A percentile compares a stretch with the other conserved stretches of the same genome.
phyloP scores from a whole-genome alignment of 2,329 filamentous ascomycete species.

The Ophiostoma sp. region DNA sequence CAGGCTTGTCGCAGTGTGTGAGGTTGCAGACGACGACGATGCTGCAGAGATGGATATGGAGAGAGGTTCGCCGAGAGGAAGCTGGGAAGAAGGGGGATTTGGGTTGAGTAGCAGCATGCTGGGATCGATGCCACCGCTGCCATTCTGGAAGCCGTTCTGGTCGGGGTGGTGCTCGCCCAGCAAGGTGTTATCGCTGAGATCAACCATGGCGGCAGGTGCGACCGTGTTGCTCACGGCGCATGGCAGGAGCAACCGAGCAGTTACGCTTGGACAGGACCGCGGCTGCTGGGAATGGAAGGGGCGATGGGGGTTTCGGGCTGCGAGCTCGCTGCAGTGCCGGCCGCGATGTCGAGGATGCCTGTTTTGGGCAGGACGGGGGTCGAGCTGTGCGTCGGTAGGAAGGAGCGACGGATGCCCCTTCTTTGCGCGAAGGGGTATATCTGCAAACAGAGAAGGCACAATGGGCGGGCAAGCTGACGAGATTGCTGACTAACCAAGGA shows the following conservation, averaged over 20 bases:
- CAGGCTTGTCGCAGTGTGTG: constrained; percentile 14
- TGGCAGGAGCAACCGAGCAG: constrained; percentile 27
- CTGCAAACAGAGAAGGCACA: background rate
- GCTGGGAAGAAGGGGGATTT: constrained; percentile 21
- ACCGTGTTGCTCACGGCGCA: constrained; percentile 27
- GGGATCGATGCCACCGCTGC: constrained; percentile 26
- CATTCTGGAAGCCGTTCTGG: constrained; percentile 27
- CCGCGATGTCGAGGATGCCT: background rate
- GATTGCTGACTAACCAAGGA: constrained; percentile 4
- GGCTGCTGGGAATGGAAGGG: constrained; percentile 15
- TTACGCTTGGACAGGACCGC: background rate
- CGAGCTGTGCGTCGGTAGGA: constrained; percentile 15
- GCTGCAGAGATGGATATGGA: constrained; percentile 21
- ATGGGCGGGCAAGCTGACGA: background rate
- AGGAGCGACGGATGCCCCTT: constrained; percentile 8
- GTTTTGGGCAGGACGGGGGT: constrained; percentile 1
- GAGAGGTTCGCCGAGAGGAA: constrained; percentile 20
- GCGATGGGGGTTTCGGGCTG: background rate
- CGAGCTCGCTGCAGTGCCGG: background rate
- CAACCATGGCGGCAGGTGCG: constrained; percentile 33
- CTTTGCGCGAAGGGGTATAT: background rate
- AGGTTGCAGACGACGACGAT: constrained; percentile 18
- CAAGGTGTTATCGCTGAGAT: constrained; percentile 22
- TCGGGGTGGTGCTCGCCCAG: constrained; percentile 22
- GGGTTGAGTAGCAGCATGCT: constrained; percentile 26